Conservation (phyloP, 495 filamentous ascomycete genomes). For the Penicillium verhagenii region DNA sequence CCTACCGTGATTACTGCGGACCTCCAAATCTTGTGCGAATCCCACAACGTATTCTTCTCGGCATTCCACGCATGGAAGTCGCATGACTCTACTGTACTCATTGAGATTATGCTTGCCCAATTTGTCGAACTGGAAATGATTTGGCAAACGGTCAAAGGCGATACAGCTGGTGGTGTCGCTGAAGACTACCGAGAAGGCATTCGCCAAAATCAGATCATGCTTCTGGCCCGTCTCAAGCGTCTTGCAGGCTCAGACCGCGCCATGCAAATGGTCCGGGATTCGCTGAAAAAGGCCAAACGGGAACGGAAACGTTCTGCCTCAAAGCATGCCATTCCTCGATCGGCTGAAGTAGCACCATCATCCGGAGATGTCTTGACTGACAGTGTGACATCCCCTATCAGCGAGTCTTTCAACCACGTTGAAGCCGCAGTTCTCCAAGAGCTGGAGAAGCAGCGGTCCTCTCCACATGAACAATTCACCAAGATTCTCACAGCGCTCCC, state of each 20-base stretch:
- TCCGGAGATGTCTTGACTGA: slow-evolving; percentile 39
- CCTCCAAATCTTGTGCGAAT: slow-evolving; percentile 49
- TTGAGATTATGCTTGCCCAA: slow-evolving; percentile 93
- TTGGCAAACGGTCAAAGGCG: slow-evolving; percentile 93
- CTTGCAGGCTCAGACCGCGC: slow-evolving; percentile 81
- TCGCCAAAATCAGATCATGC: slow-evolving; percentile 83
- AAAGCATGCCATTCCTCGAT: slow-evolving; percentile 61
- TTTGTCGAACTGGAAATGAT: slow-evolving; percentile 95
- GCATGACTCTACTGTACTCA: slow-evolving; percentile 76
- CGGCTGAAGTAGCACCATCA: slow-evolving; percentile 37
- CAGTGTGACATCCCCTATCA: slow-evolving; percentile 46
- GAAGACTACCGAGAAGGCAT: slow-evolving; percentile 92
- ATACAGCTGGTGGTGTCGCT: slow-evolving; percentile 78
- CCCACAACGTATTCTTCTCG: slow-evolving; percentile 80
- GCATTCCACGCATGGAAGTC: slow-evolving; percentile 96
- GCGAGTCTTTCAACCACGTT: slow-evolving; percentile 44
- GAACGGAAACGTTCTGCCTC: slow-evolving; percentile 55
- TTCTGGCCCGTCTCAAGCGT: slow-evolving; percentile 85
- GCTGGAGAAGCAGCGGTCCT: slow-evolving; percentile 37
- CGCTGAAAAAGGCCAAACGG: slow-evolving; percentile 74
- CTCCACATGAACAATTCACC: slow-evolving; percentile 46
- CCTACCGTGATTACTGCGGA: slow-evolving; percentile 38
- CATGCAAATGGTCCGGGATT: slow-evolving; percentile 76
- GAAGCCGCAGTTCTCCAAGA: slow-evolving; percentile 39
- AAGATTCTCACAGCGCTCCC: slow-evolving; percentile 67